Evolutionary conservation across 129 eudicot species (phyloP), one percentile per base, ranked within the genome.

Genomic region (Smallanthus sonchifolius): DNA sequence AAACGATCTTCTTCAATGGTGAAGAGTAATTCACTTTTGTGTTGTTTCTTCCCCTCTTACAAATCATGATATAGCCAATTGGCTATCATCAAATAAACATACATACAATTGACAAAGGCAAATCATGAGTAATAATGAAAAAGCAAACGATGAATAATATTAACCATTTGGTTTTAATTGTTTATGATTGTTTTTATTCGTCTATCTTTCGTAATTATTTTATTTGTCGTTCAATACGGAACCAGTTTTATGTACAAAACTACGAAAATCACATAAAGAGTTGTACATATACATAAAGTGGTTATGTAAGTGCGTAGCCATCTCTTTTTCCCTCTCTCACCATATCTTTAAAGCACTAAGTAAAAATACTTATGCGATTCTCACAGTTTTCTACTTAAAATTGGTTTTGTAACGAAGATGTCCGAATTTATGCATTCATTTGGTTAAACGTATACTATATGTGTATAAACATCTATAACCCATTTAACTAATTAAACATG

Each of bases 41-140:
- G 84, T 35, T 83, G 84, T 69, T 63, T 79, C 61, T 70, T 61
- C 55, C 76, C 77, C 5, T 54, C 83, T n/a, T 48, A 70, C 66
- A 63, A 70, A 47, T 40, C 77, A 15, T 70, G 70, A 59, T 49
- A 57, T 28, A 20, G 38, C 44, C n/a, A 17, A 28, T 45, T 15
- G 40, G 10, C n/a, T 7, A 6, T 11, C 44, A 10, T 34, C 28
- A 62, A 62, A 62, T 62, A 62, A 35, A n/a, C 19, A 60, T 60
- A 60, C 16, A 30, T 57, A 57, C 7, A 57, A 52, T 17, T 13
- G 4, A 16, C 2, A 45, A 40, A 17, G 60, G 30, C 30, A 24
- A 24, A 24, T 17, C 7, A 17, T 52, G 20, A 20, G 6, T 19
- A 11, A 16, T 17, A 17, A 52, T 52, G 16, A 17, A 6, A 16